Base-by-base conservation (phyloP, 805 yeast genomes). In the Pichia ethanolica region DNA sequence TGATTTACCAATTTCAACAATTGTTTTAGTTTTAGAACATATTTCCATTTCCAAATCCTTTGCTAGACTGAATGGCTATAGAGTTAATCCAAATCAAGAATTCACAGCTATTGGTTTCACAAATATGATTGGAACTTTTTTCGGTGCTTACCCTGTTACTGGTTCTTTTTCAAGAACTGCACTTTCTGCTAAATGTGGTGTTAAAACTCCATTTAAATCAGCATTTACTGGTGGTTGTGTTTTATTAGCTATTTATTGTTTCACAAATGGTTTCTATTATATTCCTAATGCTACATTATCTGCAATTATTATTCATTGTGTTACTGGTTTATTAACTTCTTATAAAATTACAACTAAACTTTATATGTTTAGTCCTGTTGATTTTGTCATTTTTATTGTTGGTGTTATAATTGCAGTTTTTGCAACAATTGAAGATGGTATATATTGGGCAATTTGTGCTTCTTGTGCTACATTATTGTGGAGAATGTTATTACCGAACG, bases 111-210 rank as follows among this genome's bases (percentile, higher is more conserved):
- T 90, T 67, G 97, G 97, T 61, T 86, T 85, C 42, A 84, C 93
- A 47, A 90, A 90, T 69, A 74, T 90, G 65, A 74, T 90, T 58
- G 97, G 97, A 58, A 88, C 96, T 25, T 88, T 89, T 63, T 90
- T 90, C 78, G 77, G 80, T 61, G 96, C 97, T 7, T 90, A 90
- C 66, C 97, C 97, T 8, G 89, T 96, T 7, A 90, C 97, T 5
- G 97, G 97, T 42, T 90, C 97, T 1, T 90, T 90, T 67, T 86
- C 95, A 20, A 83, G 97, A 72, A 86, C 96, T 42, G 97, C 97
- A 7, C 75, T 90, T 60, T 90, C 91, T 70, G 83, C 95, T 46
- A 90, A 90, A 69, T 90, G 96, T 76, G 95, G 96, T 64, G 97
- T 90, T 42, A 79, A 89, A 63, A 90, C 97, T 25, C 97, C 97